These are phyloP conservation scores for Oemleria cerasiformis DNA, from an alignment of 306 rosid genomes.

Conservation along the genomic window DNA sequence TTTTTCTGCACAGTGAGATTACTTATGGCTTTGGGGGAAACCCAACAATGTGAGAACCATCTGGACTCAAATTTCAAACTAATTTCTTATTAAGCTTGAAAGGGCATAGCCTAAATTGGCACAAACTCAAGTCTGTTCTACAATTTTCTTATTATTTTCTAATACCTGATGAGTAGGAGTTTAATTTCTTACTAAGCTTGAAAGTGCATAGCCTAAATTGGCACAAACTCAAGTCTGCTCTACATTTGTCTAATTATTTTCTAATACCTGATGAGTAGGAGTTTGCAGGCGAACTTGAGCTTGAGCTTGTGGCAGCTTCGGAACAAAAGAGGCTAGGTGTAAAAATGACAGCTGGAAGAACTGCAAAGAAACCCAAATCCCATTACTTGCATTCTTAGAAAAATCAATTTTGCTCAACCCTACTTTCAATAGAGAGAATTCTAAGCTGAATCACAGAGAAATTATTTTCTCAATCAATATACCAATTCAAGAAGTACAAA, in stretches of 20 bases:
- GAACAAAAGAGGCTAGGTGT: not conserved
- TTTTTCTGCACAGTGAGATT: not conserved
- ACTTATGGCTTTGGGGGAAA: not conserved
- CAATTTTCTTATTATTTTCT: not conserved
- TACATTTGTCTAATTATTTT: not conserved
- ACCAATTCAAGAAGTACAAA: not conserved
- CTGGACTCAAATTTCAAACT: not conserved
- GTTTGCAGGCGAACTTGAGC: not conserved
- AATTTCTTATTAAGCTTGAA: not conserved
- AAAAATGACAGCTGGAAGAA: not conserved
- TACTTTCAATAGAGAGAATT: not conserved
- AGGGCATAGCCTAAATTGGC: not conserved
- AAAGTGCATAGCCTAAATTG: not conserved
- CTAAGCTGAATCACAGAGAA: not conserved
- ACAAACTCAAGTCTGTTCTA: not conserved
- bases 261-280: not conserved
- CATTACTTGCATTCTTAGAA: not conserved
- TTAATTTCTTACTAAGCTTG: not conserved
- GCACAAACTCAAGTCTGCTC: not conserved
- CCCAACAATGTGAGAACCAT: not conserved
- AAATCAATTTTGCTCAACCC: not conserved
- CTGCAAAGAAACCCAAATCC: not conserved
- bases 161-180: not conserved
- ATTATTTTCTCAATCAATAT: not conserved
- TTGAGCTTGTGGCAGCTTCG: not conserved